Conservation (phyloP, 768 basidiomycete species). For the Trametes villosa region DNA sequence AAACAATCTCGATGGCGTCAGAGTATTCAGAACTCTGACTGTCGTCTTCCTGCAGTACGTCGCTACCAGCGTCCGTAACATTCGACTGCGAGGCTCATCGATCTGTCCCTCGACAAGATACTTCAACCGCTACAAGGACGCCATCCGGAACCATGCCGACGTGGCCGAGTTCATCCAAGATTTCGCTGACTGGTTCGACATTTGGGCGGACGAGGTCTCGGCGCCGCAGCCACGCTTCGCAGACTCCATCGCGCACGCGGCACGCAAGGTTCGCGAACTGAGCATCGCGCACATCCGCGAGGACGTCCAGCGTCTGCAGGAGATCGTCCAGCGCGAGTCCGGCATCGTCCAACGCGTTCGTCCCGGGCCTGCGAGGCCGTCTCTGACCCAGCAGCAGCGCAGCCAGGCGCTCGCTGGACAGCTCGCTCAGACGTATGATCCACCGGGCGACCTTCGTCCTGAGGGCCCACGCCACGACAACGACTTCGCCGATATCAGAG, state of each 20-base stretch:
- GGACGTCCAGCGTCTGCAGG: conserved; percentile 24
- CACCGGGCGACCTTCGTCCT: conserved; percentile 37
- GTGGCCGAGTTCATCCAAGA: conserved; percentile 28
- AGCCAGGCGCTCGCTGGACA: conserved; percentile 26
- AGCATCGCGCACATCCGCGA: conserved; percentile 22
- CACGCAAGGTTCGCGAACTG: conserved; percentile 12
- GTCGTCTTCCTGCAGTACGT: conserved; percentile 58
- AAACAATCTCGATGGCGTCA: conserved; percentile 39
- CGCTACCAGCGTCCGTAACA: neutral
- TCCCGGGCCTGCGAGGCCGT: neutral
- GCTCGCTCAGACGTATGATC: conserved; percentile 26
- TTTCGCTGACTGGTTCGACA: conserved; percentile 29
- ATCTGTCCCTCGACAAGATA: conserved; percentile 33
- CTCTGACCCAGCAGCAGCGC: conserved; percentile 1
- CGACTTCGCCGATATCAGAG: conserved; percentile 55
- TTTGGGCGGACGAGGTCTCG: conserved; percentile 31
- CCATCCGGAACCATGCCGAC: conserved; percentile 23
- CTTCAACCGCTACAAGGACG: conserved; percentile 34
- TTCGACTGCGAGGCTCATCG: too few relatives aligned
- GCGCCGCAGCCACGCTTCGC: conserved; percentile 25
- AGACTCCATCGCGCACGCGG: conserved; percentile 22
- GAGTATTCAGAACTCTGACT: conserved; percentile 51
- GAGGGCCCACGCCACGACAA: conserved; percentile 72
- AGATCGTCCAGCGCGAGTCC: conserved; percentile 32
- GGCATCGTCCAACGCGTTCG: conserved; percentile 6